These are phyloP conservation scores for Erythrophleum ivorense DNA, from an alignment of 331 rosid species.

Conservation along the genomic window DNA sequence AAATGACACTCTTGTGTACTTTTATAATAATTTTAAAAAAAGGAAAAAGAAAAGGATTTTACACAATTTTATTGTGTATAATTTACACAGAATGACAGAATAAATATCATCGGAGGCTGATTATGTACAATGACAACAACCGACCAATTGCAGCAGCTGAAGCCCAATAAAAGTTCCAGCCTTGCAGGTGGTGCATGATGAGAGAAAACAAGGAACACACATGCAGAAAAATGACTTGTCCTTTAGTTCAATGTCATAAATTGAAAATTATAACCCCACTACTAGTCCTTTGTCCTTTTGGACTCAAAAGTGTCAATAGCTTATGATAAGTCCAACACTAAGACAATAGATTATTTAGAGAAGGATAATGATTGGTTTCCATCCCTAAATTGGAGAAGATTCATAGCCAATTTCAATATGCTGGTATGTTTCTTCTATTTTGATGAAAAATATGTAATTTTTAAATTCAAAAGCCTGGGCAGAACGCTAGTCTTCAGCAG, in stretches of 20 bases:
- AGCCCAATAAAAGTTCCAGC: neutral
- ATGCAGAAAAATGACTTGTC: neutral
- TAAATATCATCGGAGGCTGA: neutral
- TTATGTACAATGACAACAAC: neutral
- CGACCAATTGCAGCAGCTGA: neutral
- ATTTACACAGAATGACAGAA: neutral
- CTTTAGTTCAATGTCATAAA: neutral
- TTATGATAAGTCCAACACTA: neutral
- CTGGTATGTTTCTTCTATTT: neutral
- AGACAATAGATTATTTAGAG: neutral
- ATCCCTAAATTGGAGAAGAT: neutral
- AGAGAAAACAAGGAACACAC: neutral
- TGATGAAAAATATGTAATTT: neutral
- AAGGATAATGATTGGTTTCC: neutral
- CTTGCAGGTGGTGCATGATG: neutral
- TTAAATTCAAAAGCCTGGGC: neutral
- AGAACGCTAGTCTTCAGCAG: neutral
- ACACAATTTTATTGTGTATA: neutral
- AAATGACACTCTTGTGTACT: neutral
- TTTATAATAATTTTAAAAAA: neutral
- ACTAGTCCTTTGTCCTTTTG: neutral
- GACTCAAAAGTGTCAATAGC: neutral
- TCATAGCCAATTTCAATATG: neutral
- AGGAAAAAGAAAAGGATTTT: no score
- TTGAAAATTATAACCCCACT: neutral